Evolutionary conservation across 1,284 basidiomycete species (phyloP), one percentile per base, ranked within the genome.

Genomic region (Stygiomarasmius scandens): DNA sequence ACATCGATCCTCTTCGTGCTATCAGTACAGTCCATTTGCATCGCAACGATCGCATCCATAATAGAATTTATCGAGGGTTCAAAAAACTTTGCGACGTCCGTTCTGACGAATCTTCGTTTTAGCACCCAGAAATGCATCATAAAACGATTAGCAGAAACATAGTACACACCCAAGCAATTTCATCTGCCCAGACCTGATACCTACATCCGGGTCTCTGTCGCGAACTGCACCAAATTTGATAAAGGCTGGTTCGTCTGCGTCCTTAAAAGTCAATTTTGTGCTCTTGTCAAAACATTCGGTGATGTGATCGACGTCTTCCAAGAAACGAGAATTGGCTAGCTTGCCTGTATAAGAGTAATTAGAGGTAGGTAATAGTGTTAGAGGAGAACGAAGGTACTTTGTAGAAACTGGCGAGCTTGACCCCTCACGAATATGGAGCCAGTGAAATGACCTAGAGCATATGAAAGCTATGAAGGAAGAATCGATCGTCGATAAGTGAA

Each of bases 181-280:
- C 23, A 83, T 73, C 61, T 80, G 78, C 1, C 82, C 38, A 2
- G 29, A 32, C 12, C 72, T 71, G 41, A 82, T 78, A 12, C 72
- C 74, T n/a, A 72, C 67, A 24, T 67, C 64, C 0, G 66, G 66
- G 54, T 82, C 81, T 45, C 70, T 76, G 61, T 82, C 80, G 1
- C 74, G 68, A 3, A 74, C 66, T 5, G 72, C 69, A 12, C 81
- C 80, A 60, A 82, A 82, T 53, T 74, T 77, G 60, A 82, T 74
- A 53, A 75, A 79, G 10, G 73, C 73, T 0, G 75, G 71, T 52
- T 76, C 78, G 3, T 66, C 67, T 1, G 64, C 61, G 52, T 70
- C 70, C 19, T 73, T 72, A 58, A 82, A 78, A 14, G 70, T 68
- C 45, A 76, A 65, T 58, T 82, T 82, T 19, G 80, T 75, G 2